These are phyloP conservation scores for Pythium phragmitis DNA, from an alignment of 352 stramenopile species.

Conservation along the genomic window DNA sequence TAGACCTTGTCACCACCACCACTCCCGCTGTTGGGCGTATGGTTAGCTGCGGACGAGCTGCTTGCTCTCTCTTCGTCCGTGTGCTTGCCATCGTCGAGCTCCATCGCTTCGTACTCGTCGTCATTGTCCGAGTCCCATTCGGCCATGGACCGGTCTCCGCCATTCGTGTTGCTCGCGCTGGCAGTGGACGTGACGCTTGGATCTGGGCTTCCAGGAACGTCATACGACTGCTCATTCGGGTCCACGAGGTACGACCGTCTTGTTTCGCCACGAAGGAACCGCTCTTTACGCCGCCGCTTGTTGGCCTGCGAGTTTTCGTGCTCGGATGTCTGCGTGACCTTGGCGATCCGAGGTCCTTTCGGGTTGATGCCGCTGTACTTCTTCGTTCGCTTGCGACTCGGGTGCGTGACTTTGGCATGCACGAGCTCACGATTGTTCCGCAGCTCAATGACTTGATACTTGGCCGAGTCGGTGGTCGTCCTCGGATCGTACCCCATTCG, in stretches of 20 bases:
- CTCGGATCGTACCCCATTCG: conserved; percentile 81
- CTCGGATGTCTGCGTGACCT: conserved; percentile 71
- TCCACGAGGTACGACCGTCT: conserved; percentile 60
- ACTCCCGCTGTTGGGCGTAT: background rate
- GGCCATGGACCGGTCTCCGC: conserved; percentile 15
- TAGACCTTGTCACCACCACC: conserved; percentile 35
- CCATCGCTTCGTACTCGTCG: conserved; percentile 39
- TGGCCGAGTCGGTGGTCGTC: conserved; percentile 38
- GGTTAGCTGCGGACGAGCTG: conserved; percentile 7
- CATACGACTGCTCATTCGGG: conserved; percentile 18
- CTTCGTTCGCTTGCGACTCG: conserved; percentile 62
- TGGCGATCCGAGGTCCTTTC: conserved; percentile 68
- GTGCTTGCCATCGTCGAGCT: conserved; percentile 24
- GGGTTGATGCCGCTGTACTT: conserved; percentile 59
- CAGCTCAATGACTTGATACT: conserved; percentile 78
- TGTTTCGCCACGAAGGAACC: conserved; percentile 63
- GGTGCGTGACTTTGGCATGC: conserved; percentile 73
- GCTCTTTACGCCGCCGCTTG: conserved; percentile 67
- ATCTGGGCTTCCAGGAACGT: conserved; percentile 4
- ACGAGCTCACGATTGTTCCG: conserved; percentile 82
- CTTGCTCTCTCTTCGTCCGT: conserved; percentile 27
- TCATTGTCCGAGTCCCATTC: conserved; percentile 49
- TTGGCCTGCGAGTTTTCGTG: conserved; percentile 59
- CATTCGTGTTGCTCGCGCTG: conserved; percentile 5
- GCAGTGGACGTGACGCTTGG: conserved; percentile 14